Evolutionary conservation across 2,329 filamentous ascomycete genomes (phyloP).

Genomic region (Colletotrichum eleusines): DNA sequence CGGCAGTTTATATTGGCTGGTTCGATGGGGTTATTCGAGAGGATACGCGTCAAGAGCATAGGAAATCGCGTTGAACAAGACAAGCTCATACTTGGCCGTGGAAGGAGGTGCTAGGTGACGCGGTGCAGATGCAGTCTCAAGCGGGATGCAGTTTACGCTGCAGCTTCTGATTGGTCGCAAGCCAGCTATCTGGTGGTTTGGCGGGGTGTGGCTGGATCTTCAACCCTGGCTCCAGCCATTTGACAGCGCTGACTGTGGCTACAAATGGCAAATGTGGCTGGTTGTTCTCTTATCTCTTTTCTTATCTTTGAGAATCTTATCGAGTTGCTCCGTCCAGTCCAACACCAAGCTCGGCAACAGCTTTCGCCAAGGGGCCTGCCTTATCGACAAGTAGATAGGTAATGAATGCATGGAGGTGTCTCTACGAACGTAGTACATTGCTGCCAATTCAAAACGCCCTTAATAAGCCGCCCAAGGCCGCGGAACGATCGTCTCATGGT

Average conservation of each 20-base stretch:
- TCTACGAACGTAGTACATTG: not conserved
- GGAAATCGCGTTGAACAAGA: conserved; percentile 9
- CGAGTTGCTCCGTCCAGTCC: not conserved
- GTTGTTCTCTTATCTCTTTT: conserved; percentile 1
- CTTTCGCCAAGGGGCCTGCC: not conserved
- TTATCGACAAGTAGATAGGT: not conserved
- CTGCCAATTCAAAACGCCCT: not conserved
- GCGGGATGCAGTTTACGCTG: conserved; percentile 38
- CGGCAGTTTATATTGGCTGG: not conserved
- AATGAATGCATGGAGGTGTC: not conserved
- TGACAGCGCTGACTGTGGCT: not conserved
- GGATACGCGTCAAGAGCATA: conserved; percentile 16
- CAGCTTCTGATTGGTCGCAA: conserved; percentile 36
- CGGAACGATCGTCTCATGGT: conserved; percentile 32
- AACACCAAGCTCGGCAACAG: not conserved
- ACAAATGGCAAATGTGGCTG: not conserved
- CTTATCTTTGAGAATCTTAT: conserved; percentile 9
- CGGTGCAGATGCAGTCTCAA: conserved; percentile 31
- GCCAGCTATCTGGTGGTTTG: conserved; percentile 23
- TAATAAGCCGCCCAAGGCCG: conserved; percentile 2
- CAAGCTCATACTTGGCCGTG: conserved; percentile 21
- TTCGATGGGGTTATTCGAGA: not conserved
- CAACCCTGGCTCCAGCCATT: conserved; percentile 4
- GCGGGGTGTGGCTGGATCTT: conserved; percentile 32
- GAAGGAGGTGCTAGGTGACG: conserved; percentile 23